These are phyloP conservation scores for Hericium coralloides DNA, from an alignment of 768 basidiomycete genomes.

Conservation along the genomic window DNA sequence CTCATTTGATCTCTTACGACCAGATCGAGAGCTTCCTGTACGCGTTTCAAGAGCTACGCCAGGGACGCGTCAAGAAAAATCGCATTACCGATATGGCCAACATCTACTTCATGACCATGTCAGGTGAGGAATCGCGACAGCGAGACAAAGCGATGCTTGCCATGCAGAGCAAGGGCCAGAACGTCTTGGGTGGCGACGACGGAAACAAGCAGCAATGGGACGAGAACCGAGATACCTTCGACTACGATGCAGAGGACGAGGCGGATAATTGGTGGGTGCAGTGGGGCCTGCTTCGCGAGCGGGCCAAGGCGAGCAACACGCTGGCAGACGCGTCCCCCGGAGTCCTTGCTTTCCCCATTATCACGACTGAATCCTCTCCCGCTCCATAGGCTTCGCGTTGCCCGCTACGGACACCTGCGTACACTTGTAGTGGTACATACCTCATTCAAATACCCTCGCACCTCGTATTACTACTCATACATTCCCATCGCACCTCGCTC, in stretches of 20 bases:
- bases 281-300: slow-evolving; percentile 23
- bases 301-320: slow-evolving; percentile 5
- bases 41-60: slow-evolving; percentile 27
- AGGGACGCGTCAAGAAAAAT: slow-evolving; percentile 16
- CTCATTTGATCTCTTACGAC: slow-evolving; percentile 20
- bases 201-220: slow-evolving; percentile 20
- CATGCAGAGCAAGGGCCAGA: slow-evolving; percentile 12
- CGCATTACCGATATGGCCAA: slow-evolving; percentile 16
- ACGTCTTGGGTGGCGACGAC: slow-evolving; percentile 16
- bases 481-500: neutral
- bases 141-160: slow-evolving; percentile 20
- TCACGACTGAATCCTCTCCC: neutral
- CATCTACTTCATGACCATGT: slow-evolving; percentile 14
- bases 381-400: neutral
- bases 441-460: neutral
- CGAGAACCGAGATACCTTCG: slow-evolving; percentile 21
- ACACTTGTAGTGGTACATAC: neutral
- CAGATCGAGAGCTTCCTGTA: slow-evolving; percentile 25
- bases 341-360: neutral
- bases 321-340: neutral
- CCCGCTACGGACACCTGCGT: neutral
- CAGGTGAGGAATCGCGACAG: slow-evolving; percentile 10
- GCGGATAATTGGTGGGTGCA: slow-evolving; percentile 30
- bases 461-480: neutral
- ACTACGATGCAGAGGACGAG: slow-evolving; percentile 28